Evolutionary conservation across 2,329 filamentous ascomycete genomes (phyloP), one percentile per base, ranked within the genome.

Genomic region (Chalaropsis thielavioides): DNA sequence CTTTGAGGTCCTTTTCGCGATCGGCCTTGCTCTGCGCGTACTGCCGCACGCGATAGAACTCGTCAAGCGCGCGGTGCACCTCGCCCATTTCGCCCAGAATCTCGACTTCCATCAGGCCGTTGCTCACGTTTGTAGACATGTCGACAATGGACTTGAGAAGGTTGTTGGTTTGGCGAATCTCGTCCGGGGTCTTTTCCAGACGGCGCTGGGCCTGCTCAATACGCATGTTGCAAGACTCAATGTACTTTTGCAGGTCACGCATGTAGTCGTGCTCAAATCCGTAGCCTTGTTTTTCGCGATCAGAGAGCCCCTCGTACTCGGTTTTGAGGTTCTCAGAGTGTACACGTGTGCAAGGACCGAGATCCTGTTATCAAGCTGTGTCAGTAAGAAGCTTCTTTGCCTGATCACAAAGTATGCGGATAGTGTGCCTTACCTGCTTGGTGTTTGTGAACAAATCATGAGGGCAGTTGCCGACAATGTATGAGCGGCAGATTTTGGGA

Each of bases 361-460:
- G 83, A 74, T 99, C 94, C 66, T 81, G 13, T 58, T 19, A 17
- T 38, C n/a, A 58, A n/a, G 5, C 19, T 10, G 17, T 2, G 60
- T 62, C 19, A 62, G 60, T 15, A 58, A n/a, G 13, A 10, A 8
- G n/a, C 27, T n/a, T 27, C n/a, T 51, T 22, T 19, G 27, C 8
- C 10, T n/a, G 17, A 8, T 10, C 17, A 11, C 27, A 10, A 58
- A n/a, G 54, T 10, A 31, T 10, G 27, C 24, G 2, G 38, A 13
- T n/a, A 38, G 11, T 7, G 31, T n/a, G 27, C 40, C 58, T 22
- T 19, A 67, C 66, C 67, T 97, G 92, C 79, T 96, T 97, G 58
- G 94, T 99, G 78, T 99, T 99, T 69, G 92, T 99, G 82, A 99
- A 99, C 72, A 99, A 90, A 74, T 99, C 94, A 80, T 97, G 92